Evolutionary conservation across 1,139 yeast species (phyloP), one percentile per base, ranked within the genome.

Genomic region (Groenewaldozyma sp.): DNA sequence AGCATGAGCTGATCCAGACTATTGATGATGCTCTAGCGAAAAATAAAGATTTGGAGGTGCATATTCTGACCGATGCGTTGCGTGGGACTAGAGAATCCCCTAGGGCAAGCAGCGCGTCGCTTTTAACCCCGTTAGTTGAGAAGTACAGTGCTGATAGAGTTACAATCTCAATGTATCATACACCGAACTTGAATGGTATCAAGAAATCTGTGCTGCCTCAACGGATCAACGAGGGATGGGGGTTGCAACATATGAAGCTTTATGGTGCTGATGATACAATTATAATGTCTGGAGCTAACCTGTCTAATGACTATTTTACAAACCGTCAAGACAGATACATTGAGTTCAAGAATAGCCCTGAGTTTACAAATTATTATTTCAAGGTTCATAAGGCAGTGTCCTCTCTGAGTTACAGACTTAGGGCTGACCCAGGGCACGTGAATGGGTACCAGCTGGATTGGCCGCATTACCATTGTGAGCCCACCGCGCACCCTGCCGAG

Each of bases 71-170:
- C 3, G 99, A 91, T 62, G 94, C 91, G 7, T 69, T 91, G 39
- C 64, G 99, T 50, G 96, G 96, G 0, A 91, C 98, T 0, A 70
- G 99, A 48, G 98, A 91, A 55, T 78, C 91, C 0, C 98, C 98
- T 0, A 62, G 71, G 10, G 64, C 68, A 34, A 82, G 91, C 41
- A 76, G 94, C 10, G 96, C 96, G 0, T 72, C 82, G 28, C 65
- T 88, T 31, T 63, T 91, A 39, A 76, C 83, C 0, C 73, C 76
- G 1, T 66, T 93, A 39, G 81, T 78, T 24, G 71, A 73, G 37
- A 74, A 78, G 44, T 78, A 71, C 56, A 87, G 86, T 11, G 66
- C 68, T 35, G 71, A 74, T 37, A 67, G 95, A 44, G 88, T 91
- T 13, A 86, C 83, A 51, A 65, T 88, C 37, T 66, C 94, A 50